A percentile compares a stretch with the other conserved stretches of the same genome.
These are phyloP conservation scores for Tetracladium setigerum DNA, from an alignment of 495 filamentous ascomycete species.

Conservation along the genomic window DNA sequence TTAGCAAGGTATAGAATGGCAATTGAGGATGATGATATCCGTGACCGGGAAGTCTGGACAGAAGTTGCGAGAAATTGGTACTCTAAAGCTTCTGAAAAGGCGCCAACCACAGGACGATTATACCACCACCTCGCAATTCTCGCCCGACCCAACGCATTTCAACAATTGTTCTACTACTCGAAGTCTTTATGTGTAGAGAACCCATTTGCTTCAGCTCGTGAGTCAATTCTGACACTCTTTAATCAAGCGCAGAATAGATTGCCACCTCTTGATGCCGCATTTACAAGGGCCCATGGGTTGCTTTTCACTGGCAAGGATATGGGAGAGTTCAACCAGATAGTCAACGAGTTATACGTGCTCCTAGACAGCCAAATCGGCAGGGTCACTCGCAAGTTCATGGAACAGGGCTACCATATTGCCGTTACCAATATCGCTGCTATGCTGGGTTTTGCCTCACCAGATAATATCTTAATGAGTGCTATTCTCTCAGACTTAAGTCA, in stretches of 20 bases:
- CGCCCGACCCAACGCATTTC: constrained; percentile 62
- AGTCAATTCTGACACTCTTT: constrained; percentile 21
- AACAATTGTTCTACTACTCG: constrained; percentile 69
- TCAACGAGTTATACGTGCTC: constrained; percentile 41
- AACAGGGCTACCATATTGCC: constrained; percentile 59
- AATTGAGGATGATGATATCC: constrained; percentile 63
- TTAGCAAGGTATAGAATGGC: constrained; percentile 62
- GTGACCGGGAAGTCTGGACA: constrained; percentile 73
- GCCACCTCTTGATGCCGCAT: constrained; percentile 35
- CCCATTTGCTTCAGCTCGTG: constrained; percentile 18
- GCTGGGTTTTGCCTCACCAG: constrained; percentile 12
- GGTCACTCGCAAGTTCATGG: constrained; percentile 51
- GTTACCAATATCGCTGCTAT: constrained; percentile 15
- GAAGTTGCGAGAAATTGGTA: constrained; percentile 76
- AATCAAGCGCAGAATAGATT: constrained; percentile 15
- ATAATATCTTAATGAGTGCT: constrained; percentile 14
- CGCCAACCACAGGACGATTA: constrained; percentile 61
- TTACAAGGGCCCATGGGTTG: constrained; percentile 57
- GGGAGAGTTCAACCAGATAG: constrained; percentile 37
- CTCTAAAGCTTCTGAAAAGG: constrained; percentile 63
- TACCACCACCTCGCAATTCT: constrained; percentile 87
- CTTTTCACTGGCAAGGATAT: constrained; percentile 51
- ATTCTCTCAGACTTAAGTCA: not conserved
- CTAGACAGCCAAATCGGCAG: constrained; percentile 54
- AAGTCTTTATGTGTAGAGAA: constrained; percentile 29